Evolutionary conservation across 2,329 filamentous ascomycete genomes (phyloP), one percentile per base, ranked within the genome.

Genomic region (Zymoseptoria passerinii): DNA sequence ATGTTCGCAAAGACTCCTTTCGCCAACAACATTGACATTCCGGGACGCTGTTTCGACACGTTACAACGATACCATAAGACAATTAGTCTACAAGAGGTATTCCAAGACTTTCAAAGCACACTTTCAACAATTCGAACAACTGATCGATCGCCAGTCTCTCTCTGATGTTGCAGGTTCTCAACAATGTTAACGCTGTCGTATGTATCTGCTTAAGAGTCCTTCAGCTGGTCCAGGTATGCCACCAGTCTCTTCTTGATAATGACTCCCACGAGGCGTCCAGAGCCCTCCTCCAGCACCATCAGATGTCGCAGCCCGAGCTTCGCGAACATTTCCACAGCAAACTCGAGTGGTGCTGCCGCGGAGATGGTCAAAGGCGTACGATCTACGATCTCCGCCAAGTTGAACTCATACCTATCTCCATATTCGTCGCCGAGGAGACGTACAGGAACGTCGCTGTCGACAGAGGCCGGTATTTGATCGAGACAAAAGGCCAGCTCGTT

Each of bases 211-310:
- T n/a, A n/a, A n/a, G n/a, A n/a, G n/a, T n/a, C n/a, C n/a, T n/a
- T n/a, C n/a, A 61, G n/a, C 28, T 50, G 50, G 64, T 82, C 80
- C 56, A 83, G 64, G 73, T 78, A 81, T 40, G 74, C 74, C 3
- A 83, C 78, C 53, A 83, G 61, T 55, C 81, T 71, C 72, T 84
- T 84, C 75, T 83, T 84, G 58, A 83, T 80, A 27, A 83, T 75
- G 0, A 83, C 78, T 0, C 82, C 81, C 2, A 81, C 70, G 52
- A 83, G 68, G 61, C 64, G 72, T 1, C 79, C 76, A 20, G 74
- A 80, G 1, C 79, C 35, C 59, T 81, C 78, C 61, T 81, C 79
- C 1, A 78, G 74, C 5, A 84, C 70, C 65, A 81, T 78, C 50
- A 84, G 60, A 70, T 83, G 76, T 58, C 81, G 70, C 62, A 83